Conservation (phyloP, 208 protist species). For the Trypanosoma avium region DNA sequence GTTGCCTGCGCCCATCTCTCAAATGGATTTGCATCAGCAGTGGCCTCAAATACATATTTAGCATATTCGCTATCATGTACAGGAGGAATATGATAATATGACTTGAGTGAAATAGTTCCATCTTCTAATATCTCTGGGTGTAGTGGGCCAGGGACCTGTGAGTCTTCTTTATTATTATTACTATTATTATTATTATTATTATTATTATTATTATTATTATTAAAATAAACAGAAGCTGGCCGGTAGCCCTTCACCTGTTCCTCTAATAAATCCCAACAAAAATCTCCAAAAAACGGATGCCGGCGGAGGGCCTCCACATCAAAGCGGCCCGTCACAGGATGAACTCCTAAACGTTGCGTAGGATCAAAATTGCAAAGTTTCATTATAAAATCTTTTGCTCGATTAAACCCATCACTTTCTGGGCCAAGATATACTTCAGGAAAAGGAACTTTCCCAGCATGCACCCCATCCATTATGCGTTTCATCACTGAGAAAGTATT, state of each 20-base stretch:
- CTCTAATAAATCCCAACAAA: slow-evolving; percentile 69
- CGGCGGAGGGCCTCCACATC: slow-evolving; percentile 53
- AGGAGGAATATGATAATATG: slow-evolving; percentile 52
- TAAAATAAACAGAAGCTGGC: too few species aligned
- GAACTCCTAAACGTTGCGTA: slow-evolving; percentile 61
- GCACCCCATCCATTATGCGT: slow-evolving; percentile 53
- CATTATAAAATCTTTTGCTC: slow-evolving; percentile 67
- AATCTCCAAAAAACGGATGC: slow-evolving; percentile 71
- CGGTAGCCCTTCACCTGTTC: slow-evolving; percentile 44
- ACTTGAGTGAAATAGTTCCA: slow-evolving; percentile 44
- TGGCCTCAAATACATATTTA: slow-evolving; percentile 77
- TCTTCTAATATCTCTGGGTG: slow-evolving; percentile 17
- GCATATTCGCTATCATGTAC: slow-evolving; percentile 66
- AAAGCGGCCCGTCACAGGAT: slow-evolving; percentile 46
- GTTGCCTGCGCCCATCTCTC: slow-evolving; percentile 38
- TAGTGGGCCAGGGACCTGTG: neutral
- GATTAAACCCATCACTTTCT: slow-evolving; percentile 43
- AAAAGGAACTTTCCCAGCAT: slow-evolving; percentile 35
- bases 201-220: too few species aligned
- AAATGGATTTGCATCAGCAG: slow-evolving; percentile 82
- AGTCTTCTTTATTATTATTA: neutral
- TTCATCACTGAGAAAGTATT: slow-evolving; percentile 72
- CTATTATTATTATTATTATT: too few species aligned
- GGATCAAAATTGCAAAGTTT: slow-evolving; percentile 68
- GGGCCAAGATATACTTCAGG: slow-evolving; percentile 46